These are phyloP conservation scores for Lodderomyces orthopsilosis DNA, from an alignment of 1,139 yeast genomes.

Conservation along the genomic window DNA sequence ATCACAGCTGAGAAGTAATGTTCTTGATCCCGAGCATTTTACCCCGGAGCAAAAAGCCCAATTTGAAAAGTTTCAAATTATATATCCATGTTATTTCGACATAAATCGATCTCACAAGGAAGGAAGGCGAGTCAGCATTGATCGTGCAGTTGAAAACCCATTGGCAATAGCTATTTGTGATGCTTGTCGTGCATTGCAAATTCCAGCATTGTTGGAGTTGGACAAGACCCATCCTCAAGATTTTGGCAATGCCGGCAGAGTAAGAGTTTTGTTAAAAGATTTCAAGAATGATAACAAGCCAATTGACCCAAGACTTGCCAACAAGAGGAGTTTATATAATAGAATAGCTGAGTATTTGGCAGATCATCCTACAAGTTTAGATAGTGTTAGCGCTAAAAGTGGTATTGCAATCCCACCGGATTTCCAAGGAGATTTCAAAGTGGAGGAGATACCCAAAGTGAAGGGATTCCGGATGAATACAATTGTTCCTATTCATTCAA, in stretches of 20 bases:
- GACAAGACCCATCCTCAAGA: slow-evolving; percentile 94
- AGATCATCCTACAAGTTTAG: slow-evolving; percentile 67
- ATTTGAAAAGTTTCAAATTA: slow-evolving; percentile 63
- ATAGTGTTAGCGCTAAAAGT: slow-evolving; percentile 50
- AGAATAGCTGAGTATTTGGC: slow-evolving; percentile 62
- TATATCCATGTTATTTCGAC: slow-evolving; percentile 94
- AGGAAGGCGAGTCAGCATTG: slow-evolving; percentile 76
- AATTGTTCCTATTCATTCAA: slow-evolving; percentile 81
- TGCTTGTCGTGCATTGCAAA: slow-evolving; percentile 47
- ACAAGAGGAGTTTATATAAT: slow-evolving; percentile 66
- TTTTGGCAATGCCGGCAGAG: slow-evolving; percentile 95
- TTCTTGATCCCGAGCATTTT: slow-evolving; percentile 39
- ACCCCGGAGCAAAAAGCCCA: slow-evolving; percentile 55
- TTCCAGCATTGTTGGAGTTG: slow-evolving; percentile 65
- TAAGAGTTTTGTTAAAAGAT: slow-evolving; percentile 65
- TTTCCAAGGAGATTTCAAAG: slow-evolving; percentile 46
- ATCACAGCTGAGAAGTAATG: slow-evolving; percentile 18
- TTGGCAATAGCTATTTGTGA: slow-evolving; percentile 79
- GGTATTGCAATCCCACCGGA: slow-evolving; percentile 65
- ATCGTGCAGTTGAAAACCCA: slow-evolving; percentile 79
- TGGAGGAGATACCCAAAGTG: slow-evolving; percentile 70
- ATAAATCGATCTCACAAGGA: slow-evolving; percentile 67
- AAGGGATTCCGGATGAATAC: slow-evolving; percentile 83
- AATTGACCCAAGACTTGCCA: slow-evolving; percentile 38
- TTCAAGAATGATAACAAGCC: slow-evolving; percentile 39